Evolutionary conservation across 805 yeast species (phyloP), one percentile per base, ranked within the genome.

Genomic region (Candida coquimbonensis): DNA sequence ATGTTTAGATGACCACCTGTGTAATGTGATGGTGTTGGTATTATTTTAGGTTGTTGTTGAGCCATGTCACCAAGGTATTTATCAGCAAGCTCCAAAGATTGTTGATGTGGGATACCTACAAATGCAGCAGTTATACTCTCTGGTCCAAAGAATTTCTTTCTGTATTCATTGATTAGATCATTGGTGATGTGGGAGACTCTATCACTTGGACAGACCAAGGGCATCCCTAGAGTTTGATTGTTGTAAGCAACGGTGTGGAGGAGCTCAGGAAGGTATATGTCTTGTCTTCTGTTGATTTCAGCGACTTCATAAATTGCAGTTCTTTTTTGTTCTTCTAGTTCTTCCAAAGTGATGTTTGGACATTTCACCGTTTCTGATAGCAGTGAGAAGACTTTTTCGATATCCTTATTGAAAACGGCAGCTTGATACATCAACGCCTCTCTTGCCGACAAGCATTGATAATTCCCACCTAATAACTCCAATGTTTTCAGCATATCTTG

Each of bases 401-500:
- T 81, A 59, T 90, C 96, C 39, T 74, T 73, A 61, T 90, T 90
- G 74, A 93, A 91, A 1, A 89, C 96, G 3, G 96, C 83, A 1
- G 97, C 95, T 65, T 93, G 98, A 64, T 93, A 93, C 68, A 91
- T 78, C 70, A 91, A 74, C 5, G 95, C 77, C 64, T 93, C 99
- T 59, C 99, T 75, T 8, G 95, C 86, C 0, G 96, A 84, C 1
- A 95, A 83, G 59, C 96, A 86, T 80, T 87, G 90, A 65, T 85
- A 89, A 63, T 89, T 91, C 13, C 98, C 99, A 41, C 99, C 99
- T 47, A 93, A 65, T 34, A 78, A 71, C 47, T 88, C 89, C 50
- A 93, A 69, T 19, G 74, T 75, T 52, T 83, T 83, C 53, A 86
- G 73, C 87, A 93, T 86, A 43, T 83, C 75, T 38, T 73, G 66